phyloP scores from a whole-genome alignment of 2,329 filamentous ascomycete species.

The Aaosphaeria arxii region DNA sequence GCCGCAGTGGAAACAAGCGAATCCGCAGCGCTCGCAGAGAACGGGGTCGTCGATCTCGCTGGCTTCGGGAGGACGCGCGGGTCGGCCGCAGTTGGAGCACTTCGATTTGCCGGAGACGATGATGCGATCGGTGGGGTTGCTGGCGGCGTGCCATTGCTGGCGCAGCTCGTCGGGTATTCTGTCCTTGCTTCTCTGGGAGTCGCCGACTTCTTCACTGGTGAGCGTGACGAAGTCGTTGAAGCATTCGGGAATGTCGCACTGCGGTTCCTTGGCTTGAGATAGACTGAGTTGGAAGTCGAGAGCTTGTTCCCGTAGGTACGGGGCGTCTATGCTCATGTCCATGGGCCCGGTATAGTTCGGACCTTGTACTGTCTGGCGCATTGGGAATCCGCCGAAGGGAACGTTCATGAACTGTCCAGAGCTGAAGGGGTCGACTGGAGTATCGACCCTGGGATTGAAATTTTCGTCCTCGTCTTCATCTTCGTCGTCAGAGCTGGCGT shows the following conservation, averaged over 20 bases:
- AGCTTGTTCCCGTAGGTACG: slow-evolving; percentile 25
- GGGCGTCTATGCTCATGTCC: slow-evolving; percentile 20
- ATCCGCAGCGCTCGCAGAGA: slow-evolving; percentile 42
- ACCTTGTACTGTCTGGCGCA: slow-evolving; percentile 46
- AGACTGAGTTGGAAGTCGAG: slow-evolving; percentile 31
- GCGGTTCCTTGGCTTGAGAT: slow-evolving; percentile 6
- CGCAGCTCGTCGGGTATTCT: slow-evolving; percentile 42
- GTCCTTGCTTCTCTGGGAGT: slow-evolving; percentile 38
- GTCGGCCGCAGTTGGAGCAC: slow-evolving; percentile 32
- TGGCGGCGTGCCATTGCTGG: slow-evolving; percentile 18
- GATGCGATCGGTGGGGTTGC: background rate
- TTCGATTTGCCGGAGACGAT: slow-evolving; percentile 24
- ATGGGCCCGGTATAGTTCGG: slow-evolving; percentile 41
- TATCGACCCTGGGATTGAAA: slow-evolving; percentile 8
- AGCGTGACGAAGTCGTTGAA: slow-evolving; percentile 28
- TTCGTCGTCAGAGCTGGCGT: slow-evolving; percentile 7
- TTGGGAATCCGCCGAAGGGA: slow-evolving; percentile 42
- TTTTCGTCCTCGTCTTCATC: slow-evolving; percentile 9
- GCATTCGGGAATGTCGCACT: slow-evolving; percentile 25
- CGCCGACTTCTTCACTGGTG: slow-evolving; percentile 37
- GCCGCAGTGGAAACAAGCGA: slow-evolving; percentile 43
- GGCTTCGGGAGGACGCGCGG: slow-evolving; percentile 21
- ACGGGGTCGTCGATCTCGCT: background rate
- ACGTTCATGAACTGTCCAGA: slow-evolving; percentile 31
- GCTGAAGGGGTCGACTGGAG: slow-evolving; percentile 20